These are phyloP conservation scores for Leccinum incarnatum DNA, from an alignment of 768 basidiomycete species.

Conservation along the genomic window DNA sequence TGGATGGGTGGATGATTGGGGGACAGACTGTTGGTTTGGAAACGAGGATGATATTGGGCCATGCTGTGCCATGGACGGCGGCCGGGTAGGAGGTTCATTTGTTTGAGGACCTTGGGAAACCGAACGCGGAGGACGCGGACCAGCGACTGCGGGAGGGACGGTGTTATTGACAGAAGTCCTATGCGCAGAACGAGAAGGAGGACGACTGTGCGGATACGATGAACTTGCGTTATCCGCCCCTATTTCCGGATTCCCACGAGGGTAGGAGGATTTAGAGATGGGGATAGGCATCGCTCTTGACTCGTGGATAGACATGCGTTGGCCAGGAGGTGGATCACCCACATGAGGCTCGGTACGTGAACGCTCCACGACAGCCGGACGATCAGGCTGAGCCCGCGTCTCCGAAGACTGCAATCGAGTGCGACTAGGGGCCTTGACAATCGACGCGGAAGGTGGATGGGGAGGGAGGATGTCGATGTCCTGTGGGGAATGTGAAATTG, in stretches of 20 bases:
- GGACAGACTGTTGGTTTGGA: conserved; percentile 16
- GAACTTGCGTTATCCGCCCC: conserved; percentile 17
- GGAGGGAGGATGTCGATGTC: conserved; percentile 15
- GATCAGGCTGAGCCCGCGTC: conserved; percentile 24
- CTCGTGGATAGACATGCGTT: conserved; percentile 30
- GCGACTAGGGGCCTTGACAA: conserved; percentile 22
- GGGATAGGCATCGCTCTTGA: conserved; percentile 18
- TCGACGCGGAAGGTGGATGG: conserved; percentile 26
- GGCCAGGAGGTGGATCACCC: conserved; percentile 20
- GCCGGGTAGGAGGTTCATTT: conserved; percentile 25
- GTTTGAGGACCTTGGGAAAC: conserved; percentile 25
- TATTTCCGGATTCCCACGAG: conserved; percentile 28
- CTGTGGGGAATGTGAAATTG: conserved; percentile 34
- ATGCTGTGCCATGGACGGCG: conserved; percentile 22
- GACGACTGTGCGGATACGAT: conserved; percentile 22
- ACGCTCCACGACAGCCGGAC: conserved; percentile 15
- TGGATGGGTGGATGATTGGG: conserved; percentile 21
- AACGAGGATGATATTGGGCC: conserved; percentile 1
- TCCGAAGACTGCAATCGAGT: conserved; percentile 24
- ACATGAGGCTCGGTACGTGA: conserved; percentile 27
- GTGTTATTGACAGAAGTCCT: conserved; percentile 18
- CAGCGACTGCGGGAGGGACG: conserved; percentile 24
- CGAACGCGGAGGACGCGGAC: conserved; percentile 30
- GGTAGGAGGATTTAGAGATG: conserved; percentile 18
- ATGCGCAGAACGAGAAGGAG: conserved; percentile 28